Percentiles rank a stretch among this genome's conserved stretches.
phyloP scores from a whole-genome alignment of 2,329 filamentous ascomycete species.

The Fusarium miscanthi region DNA sequence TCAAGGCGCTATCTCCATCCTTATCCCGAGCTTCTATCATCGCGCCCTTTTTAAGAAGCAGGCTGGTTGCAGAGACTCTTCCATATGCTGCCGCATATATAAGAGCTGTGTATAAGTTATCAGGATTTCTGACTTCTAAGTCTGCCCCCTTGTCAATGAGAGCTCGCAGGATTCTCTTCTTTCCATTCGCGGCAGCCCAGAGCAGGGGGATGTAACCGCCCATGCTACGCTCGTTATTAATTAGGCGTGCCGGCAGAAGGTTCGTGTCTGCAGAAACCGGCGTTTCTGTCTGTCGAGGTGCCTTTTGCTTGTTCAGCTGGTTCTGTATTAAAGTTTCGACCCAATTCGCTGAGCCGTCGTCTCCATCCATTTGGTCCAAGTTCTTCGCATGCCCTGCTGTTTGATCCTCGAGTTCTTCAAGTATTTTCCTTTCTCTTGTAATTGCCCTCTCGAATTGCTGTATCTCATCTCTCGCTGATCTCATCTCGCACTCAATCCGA shows the following conservation, averaged over 20 bases:
- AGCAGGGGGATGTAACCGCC: not conserved
- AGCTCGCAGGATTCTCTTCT: not conserved
- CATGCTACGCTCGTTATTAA: not conserved
- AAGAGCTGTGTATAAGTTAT: not conserved
- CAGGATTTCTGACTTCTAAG: not conserved
- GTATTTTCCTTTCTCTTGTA: not conserved
- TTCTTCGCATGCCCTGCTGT: not conserved
- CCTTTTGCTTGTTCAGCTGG: not conserved
- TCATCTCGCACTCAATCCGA: too few species aligned
- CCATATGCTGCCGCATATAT: not conserved
- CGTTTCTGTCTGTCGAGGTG: not conserved
- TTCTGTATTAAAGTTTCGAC: not conserved
- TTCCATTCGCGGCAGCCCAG: not conserved
- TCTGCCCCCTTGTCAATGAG: not conserved
- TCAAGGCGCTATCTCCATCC: fast-evolving
- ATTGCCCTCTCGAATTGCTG: too few species aligned
- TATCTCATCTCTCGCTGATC: too few species aligned
- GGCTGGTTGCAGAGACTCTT: not conserved
- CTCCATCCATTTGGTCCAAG: fast-evolving
- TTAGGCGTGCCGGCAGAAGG: fast-evolving
- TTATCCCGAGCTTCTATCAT: not conserved
- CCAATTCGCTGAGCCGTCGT: not conserved
- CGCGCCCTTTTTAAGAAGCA: not conserved
- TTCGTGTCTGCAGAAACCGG: fast-evolving
- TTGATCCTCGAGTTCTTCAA: not conserved